A percentile compares a stretch with the other conserved stretches of the same genome.
These are phyloP conservation scores for Lodderomyces parapsilosis DNA, from an alignment of 1,139 yeast species.

Conservation along the genomic window DNA sequence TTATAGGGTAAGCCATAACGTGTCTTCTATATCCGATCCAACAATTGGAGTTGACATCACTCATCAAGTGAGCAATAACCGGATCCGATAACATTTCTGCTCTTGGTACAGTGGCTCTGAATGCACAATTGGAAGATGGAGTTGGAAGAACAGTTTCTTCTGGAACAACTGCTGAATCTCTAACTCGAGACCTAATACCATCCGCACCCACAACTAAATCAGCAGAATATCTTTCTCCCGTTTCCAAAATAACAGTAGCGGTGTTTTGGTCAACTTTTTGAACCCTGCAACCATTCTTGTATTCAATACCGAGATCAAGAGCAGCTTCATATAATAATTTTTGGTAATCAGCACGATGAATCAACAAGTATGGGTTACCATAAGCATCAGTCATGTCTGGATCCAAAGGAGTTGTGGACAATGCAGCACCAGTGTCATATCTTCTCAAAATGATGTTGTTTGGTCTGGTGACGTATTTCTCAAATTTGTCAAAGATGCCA, in stretches of 20 bases:
- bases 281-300: not conserved
- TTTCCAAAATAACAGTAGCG: constrained; percentile 1
- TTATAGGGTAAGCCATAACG: constrained; percentile 1
- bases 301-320: not conserved
- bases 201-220: constrained; percentile 1
- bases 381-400: constrained; percentile 1
- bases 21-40: constrained; percentile 2
- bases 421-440: constrained; percentile 1
- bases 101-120: constrained; percentile 1
- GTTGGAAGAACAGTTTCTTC: constrained; percentile 1
- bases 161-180: constrained; percentile 1
- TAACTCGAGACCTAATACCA: not conserved
- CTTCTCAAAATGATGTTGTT: not conserved
- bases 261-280: not conserved
- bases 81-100: constrained; percentile 1
- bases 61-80: constrained; percentile 1
- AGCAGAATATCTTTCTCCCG: not conserved
- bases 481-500: not conserved
- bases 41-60: constrained; percentile 1
- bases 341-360: constrained; percentile 1
- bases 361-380: constrained; percentile 1
- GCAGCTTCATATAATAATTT: not conserved
- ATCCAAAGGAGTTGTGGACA: constrained; percentile 1
- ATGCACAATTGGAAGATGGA: constrained; percentile 1
- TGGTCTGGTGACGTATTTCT: not conserved